Evolutionary conservation across 306 rosid genomes (phyloP), one percentile per base, ranked within the genome.

Genomic region (Trifolium dubium): DNA sequence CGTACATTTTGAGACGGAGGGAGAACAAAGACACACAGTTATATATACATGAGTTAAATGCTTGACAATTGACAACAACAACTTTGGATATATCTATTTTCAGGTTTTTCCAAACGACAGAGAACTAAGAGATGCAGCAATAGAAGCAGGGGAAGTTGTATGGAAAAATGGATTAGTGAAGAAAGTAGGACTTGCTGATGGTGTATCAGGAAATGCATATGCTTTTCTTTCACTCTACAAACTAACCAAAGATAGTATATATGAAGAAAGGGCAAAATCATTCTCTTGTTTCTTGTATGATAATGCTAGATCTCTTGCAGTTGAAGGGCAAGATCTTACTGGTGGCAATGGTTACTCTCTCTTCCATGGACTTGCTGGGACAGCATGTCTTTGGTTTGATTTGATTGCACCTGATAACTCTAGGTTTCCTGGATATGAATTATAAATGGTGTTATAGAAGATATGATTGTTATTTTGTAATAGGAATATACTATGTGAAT

Each of bases 71-170:
- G 41, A 47, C 12, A 34, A 71, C 10, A 61, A 40, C 7, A 59
- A 23, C 10, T 66, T 14, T 30, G 72, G 53, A 44, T 15, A 6
- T 30, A 5, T 46, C 10, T 67, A 3, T 72, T 40, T 29, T 71
- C 81, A 91, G 98, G 96, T 89, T 5, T 91, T 86, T 79, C 81
- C 79, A 30, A 77, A 40, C 11, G 97, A 91, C 59, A 84, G 91
- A 56, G 98, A 93, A 59, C 78, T 93, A 32, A 80, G 97, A 18
- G 96, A 91, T 47, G 98, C 97, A 0, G 96, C 98, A n/a, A 91
- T 93, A 72, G 97, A 93, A 85, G 96, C 97, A 4, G 98, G 96
- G 71, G 98, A 93, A 80, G 98, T 89, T 2, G 97, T 93, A 59
- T 93, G 96, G 98, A 93, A 93, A 76, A 89, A 80, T 19, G 98